Evolutionary conservation across 164 flowering plant genomes (phyloP).

Genomic region (Chimonanthus praecox): DNA sequence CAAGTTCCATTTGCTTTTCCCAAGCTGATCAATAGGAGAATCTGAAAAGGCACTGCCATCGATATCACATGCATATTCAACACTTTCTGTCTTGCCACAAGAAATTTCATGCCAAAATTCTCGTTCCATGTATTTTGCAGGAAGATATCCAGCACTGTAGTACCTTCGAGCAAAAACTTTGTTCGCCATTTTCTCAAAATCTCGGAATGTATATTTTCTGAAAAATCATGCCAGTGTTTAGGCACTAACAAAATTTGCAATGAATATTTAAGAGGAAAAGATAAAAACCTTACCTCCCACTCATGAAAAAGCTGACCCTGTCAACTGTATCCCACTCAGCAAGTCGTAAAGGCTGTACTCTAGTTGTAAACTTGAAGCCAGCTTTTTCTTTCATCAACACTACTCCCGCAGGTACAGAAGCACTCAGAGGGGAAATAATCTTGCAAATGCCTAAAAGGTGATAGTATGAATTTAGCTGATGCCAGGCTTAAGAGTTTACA

Average conservation of each 20-base stretch:
- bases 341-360: conserved; percentile 93
- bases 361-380: conserved; percentile 88
- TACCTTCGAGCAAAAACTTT: conserved; percentile 92
- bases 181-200: conserved; percentile 98
- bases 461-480: not conserved
- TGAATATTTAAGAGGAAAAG: not conserved
- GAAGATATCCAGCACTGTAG: conserved; percentile 83
- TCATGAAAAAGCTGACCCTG: conserved; percentile 88
- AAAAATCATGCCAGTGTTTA: conserved; percentile 24
- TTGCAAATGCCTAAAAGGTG: conserved; percentile 80
- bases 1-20: conserved; percentile 95
- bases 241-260: conserved; percentile 13
- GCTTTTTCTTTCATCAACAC: conserved; percentile 88
- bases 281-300: conserved; percentile 62
- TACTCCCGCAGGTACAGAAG: conserved; percentile 91
- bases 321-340: conserved; percentile 93
- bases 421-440: conserved; percentile 86
- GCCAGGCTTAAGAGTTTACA: not conserved
- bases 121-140: conserved; percentile 75
- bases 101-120: conserved; percentile 99
- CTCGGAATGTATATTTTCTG: conserved; percentile 94
- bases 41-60: conserved; percentile 99
- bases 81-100: conserved; percentile 81
- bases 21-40: conserved; percentile 77
- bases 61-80: conserved; percentile 98